phyloP scores from a whole-genome alignment of 2,329 filamentous ascomycete genomes.

The Pseudogymnoascus sp. region DNA sequence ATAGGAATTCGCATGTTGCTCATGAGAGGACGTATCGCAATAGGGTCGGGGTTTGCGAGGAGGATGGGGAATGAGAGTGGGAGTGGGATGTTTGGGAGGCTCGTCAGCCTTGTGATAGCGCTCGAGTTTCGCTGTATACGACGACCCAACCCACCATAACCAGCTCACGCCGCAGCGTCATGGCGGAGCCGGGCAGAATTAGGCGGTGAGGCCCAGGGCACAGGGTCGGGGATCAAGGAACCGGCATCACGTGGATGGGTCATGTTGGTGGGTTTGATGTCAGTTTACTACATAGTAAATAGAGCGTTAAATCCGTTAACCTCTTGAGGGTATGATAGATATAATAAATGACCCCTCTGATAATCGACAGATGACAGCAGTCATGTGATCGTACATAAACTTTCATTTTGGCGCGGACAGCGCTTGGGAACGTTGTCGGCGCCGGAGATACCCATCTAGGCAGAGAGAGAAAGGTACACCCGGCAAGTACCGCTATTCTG shows the following conservation, averaged over 20 bases:
- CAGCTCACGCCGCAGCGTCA: neutral
- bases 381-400: neutral
- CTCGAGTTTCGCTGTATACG: neutral
- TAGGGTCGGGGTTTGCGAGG: neutral
- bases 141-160: neutral
- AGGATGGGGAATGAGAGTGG: neutral
- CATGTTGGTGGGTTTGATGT: neutral
- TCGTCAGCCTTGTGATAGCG: neutral
- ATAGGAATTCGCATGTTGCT: neutral
- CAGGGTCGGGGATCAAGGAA: neutral
- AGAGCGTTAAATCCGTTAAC: neutral
- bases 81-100: neutral
- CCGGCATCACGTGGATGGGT: neutral
- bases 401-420: neutral
- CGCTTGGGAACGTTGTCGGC: neutral
- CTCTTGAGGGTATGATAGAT: neutral
- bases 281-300: neutral
- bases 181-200: neutral
- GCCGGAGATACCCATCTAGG: neutral
- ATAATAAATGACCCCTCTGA: neutral
- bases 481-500: neutral
- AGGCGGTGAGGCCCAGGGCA: neutral
- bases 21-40: neutral
- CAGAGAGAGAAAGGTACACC: neutral
- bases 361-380: neutral